Base-by-base conservation (phyloP, 2,329 filamentous ascomycete species). In the Sporothrix protearum region DNA sequence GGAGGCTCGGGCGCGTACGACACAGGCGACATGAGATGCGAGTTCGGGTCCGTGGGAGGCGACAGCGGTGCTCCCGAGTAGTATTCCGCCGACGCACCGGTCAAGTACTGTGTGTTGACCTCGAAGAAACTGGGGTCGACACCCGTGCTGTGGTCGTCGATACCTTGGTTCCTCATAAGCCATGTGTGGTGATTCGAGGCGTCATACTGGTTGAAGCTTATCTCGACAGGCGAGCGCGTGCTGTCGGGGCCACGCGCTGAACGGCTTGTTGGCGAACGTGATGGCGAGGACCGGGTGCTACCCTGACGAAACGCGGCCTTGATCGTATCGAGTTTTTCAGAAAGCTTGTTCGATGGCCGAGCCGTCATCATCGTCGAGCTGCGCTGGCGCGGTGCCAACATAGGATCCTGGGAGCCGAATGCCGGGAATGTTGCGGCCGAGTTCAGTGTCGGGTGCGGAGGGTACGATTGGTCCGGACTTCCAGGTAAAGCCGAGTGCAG, bases 21-120 rank as follows among this genome's bases (percentile, higher is more conserved):
- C 1, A 68, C 30, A 5, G 72, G 70, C 16, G 67, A 49, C 72
- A 70, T 72, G 9, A 70, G 57, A 10, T 64, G 36, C 14, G 72
- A 72, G 49, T 25, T 68, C 14, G 72, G 53, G 22, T 75, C 74
- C 1, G 66, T 74, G 8, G 76, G 75, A 0, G 77, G 76, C 19
- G 76, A 77, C 16, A 77, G 45, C 6, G 77, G 77, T 7, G 74
- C 75, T 12, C 75, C 75, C 4, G 76, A 75, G 70, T 77, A 76
- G 70, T 76, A 77, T n/a, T 75, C 74, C 36, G 75, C 76, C n/a
- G 76, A 74, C 3, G 73, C 74, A 25, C 77, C 77, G 10, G 75
- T 75, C n/a, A 74, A 69, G 42, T 77, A 71, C 28, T 76, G 69
- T 16, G 71, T 66, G 25, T 74, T 69, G 39, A 72, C 59, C 22